Evolutionary conservation across 108 stramenopile genomes (phyloP).

Genomic region (Chaetoceros tenuissimus): DNA sequence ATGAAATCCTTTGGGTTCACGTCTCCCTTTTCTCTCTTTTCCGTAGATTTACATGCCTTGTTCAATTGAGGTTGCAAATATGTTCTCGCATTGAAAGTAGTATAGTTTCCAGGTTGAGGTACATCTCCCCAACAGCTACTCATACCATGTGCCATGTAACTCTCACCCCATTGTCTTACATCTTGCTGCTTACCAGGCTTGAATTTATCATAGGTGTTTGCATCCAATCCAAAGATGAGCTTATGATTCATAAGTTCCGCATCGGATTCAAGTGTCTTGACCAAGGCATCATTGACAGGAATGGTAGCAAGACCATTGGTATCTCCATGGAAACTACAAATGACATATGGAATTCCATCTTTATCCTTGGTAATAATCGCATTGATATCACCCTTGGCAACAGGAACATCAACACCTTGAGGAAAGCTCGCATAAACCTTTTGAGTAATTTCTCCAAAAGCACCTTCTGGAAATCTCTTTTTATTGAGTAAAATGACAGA

Average conservation of each 20-base stretch:
- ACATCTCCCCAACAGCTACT: constrained; percentile 74
- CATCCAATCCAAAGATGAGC: constrained; percentile 86
- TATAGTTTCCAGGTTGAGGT: constrained; percentile 53
- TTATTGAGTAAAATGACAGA: constrained; percentile 70
- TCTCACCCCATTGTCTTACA: constrained; percentile 58
- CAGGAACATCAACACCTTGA: constrained; percentile 49
- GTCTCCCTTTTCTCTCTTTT: constrained; percentile 50
- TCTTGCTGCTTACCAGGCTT: constrained; percentile 67
- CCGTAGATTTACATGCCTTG: constrained; percentile 67
- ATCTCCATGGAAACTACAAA: constrained; percentile 85
- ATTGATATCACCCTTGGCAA: constrained; percentile 73
- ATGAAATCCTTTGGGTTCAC: constrained; percentile 90
- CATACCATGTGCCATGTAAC: constrained; percentile 22
- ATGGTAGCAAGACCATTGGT: constrained; percentile 85
- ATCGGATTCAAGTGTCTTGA: constrained; percentile 34
- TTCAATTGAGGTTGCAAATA: constrained; percentile 83
- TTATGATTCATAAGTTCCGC: constrained; percentile 16
- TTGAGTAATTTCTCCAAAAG: constrained; percentile 45
- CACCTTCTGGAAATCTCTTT: constrained; percentile 41
- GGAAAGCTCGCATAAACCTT: constrained; percentile 42
- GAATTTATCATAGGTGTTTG: constrained; percentile 77
- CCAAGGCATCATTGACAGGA: constrained; percentile 60
- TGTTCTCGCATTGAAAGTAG: constrained; percentile 70
- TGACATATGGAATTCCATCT: constrained; percentile 35
- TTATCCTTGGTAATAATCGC: constrained; percentile 38